phyloP scores from a whole-genome alignment of 2,329 filamentous ascomycete genomes.

The Grosmannia clavigera region DNA sequence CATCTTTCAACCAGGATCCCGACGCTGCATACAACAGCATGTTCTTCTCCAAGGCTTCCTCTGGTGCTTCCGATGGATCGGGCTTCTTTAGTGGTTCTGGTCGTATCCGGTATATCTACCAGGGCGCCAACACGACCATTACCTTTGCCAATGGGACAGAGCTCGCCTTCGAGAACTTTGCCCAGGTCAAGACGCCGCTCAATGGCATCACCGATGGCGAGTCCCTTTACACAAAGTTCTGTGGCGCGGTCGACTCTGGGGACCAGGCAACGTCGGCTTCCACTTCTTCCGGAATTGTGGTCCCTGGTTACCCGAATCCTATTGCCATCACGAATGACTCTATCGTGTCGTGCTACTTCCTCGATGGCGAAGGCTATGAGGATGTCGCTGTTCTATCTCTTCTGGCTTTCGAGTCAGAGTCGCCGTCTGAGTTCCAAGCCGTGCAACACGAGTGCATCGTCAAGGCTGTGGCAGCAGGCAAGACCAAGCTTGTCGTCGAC shows the following conservation, averaged over 20 bases:
- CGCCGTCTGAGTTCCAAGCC: slow-evolving; percentile 20
- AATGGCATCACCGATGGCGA: slow-evolving; percentile 19
- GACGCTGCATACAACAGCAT: slow-evolving; percentile 25
- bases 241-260: slow-evolving; percentile 10
- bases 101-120: slow-evolving; percentile 18
- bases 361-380: slow-evolving; percentile 17
- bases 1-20: slow-evolving; percentile 19
- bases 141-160: slow-evolving; percentile 25
- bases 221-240: slow-evolving; percentile 23
- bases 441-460: slow-evolving; percentile 22
- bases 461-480: slow-evolving; percentile 30
- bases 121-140: slow-evolving; percentile 22
- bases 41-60: slow-evolving; percentile 20
- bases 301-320: slow-evolving; percentile 17
- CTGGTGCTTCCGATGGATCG: slow-evolving; percentile 6
- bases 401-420: slow-evolving; percentile 15
- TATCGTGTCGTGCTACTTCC: slow-evolving; percentile 22
- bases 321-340: slow-evolving; percentile 18
- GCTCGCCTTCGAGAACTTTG: slow-evolving; percentile 19
- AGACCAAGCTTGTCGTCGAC: slow-evolving; percentile 49
- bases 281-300: not conserved
- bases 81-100: slow-evolving; percentile 22
- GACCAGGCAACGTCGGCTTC: not conserved
- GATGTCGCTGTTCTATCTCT: slow-evolving; percentile 22
- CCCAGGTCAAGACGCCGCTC: slow-evolving; percentile 18